Evolutionary conservation across 306 rosid species (phyloP).

Genomic region (Corylus americana): DNA sequence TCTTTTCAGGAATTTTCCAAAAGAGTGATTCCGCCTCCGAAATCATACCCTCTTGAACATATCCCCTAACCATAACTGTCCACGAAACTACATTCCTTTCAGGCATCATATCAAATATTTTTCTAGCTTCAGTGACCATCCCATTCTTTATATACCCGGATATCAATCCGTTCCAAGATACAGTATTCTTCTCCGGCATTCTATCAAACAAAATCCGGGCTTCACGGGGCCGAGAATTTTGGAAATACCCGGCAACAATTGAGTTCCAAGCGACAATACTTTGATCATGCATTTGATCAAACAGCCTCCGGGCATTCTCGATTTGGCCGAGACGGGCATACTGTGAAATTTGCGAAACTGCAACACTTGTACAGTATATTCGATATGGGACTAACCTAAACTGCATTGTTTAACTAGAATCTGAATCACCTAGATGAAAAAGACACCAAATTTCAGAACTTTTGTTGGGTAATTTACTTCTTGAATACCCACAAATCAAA

Average conservation of each 20-base stretch:
- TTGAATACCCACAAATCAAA: background rate
- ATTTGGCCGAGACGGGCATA: conserved; percentile 37
- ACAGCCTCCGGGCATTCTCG: conserved; percentile 45
- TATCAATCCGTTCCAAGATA: conserved; percentile 51
- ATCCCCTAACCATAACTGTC: conserved; percentile 62
- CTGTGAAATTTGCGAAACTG: conserved; percentile 25
- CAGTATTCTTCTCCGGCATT: conserved; percentile 43
- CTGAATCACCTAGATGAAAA: background rate
- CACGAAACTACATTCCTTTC: conserved; percentile 57
- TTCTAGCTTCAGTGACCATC: conserved; percentile 43
- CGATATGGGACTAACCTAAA: background rate
- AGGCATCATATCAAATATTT: conserved; percentile 41
- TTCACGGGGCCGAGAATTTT: conserved; percentile 38
- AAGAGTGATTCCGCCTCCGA: conserved; percentile 45
- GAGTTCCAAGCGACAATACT: conserved; percentile 50
- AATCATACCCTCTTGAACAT: conserved; percentile 34
- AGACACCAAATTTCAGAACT: background rate
- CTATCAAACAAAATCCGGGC: conserved; percentile 43
- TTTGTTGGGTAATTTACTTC: background rate
- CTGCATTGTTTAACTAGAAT: conserved; percentile 1
- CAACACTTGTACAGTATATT: conserved; percentile 25
- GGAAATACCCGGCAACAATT: conserved; percentile 51
- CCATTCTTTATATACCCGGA: conserved; percentile 45
- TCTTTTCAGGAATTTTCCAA: conserved; percentile 50
- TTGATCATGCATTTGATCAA: conserved; percentile 47